These are phyloP conservation scores for Cyclotella distinguenda DNA, from an alignment of 108 stramenopile genomes.

Conservation along the genomic window DNA sequence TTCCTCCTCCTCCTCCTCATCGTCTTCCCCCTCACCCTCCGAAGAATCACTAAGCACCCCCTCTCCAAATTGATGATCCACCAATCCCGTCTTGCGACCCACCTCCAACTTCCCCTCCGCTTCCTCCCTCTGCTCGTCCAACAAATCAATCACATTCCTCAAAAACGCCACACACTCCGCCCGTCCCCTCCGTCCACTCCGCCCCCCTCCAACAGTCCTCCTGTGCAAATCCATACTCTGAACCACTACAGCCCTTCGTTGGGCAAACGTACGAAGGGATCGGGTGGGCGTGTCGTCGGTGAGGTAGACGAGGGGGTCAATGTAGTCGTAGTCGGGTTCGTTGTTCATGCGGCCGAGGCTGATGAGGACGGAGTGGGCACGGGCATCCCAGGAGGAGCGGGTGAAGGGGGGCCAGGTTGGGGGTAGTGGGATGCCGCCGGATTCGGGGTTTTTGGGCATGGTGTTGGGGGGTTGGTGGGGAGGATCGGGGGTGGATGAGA, in stretches of 20 bases:
- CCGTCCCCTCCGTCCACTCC: slow-evolving; percentile 38
- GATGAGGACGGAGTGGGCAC: slow-evolving; percentile 28
- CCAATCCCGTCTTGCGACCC: background rate
- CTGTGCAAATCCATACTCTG: slow-evolving; percentile 42
- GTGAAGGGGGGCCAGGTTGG: slow-evolving; percentile 43
- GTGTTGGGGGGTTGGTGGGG: background rate
- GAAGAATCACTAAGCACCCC: slow-evolving; percentile 12
- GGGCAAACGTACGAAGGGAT: slow-evolving; percentile 28
- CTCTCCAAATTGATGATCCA: slow-evolving; percentile 1
- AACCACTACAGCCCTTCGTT: slow-evolving; percentile 27
- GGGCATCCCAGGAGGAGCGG: slow-evolving; percentile 41
- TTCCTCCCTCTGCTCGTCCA: slow-evolving; percentile 45
- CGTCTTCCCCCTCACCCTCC: slow-evolving; percentile 27
- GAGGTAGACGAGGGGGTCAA: background rate
- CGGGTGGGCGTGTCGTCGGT: slow-evolving; percentile 8
- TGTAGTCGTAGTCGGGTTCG: slow-evolving; percentile 23
- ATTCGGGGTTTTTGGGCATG: slow-evolving; percentile 43
- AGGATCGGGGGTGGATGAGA: background rate
- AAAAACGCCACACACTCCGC: slow-evolving; percentile 45
- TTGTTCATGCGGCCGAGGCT: slow-evolving; percentile 37
- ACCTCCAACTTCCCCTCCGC: background rate
- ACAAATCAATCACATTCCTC: slow-evolving; percentile 25
- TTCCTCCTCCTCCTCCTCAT: slow-evolving; percentile 23
- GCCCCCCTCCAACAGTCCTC: slow-evolving; percentile 37
- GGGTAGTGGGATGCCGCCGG: slow-evolving; percentile 48